Base-by-base conservation (phyloP, 169 alveolate genomes). In the Plasmodium cynomolgi region DNA sequence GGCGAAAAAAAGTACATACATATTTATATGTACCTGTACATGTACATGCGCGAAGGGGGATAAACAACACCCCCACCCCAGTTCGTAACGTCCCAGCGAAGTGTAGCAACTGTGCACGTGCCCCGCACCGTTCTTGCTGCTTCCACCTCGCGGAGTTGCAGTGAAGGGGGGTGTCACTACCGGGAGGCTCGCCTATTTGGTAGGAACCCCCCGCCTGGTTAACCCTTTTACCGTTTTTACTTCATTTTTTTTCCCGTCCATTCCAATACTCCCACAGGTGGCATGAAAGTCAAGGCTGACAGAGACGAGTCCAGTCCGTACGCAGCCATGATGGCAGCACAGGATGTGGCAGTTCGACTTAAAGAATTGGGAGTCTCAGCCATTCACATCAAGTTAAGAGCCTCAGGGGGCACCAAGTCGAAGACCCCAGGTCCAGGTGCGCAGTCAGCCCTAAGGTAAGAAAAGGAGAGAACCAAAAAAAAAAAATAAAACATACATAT, bases 251-350 rank as follows among this genome's bases (percentile, higher is more conserved):
- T 6, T 0, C n/a, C 37, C 13, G 2, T 81, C 37, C 62, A 8
- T 81, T 81, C 23, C 34, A 11, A 15, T 84, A 1, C 7, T 1
- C 6, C 17, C 47, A 39, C 84, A 96, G 97, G 99, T 79, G 99
- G 99, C 92, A 99, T 99, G 99, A 99, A 99, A 96, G 99, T 99
- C 79, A 99, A 99, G 97, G 99, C 99, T 31, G 99, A 99, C 95
- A 98, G 99, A 97, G 99, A 99, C 92, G 99, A 99, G 94, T 98
- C 99, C 68, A 99, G 99, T 54, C 99, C 99, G 34, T 99, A 99
- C 97, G 99, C 99, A 39, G 99, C 99, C 83, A 99, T 99, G 99
- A 97, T 99, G 98, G 99, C 99, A 17, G 99, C 99, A n/a, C 99
- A 98, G 96, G 99, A 99, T 90, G 99, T 99, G 73, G 99, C 99